Percentiles rank a stretch among this genome's conserved stretches.
Evolutionary conservation across 495 filamentous ascomycete species (phyloP).

Genomic region (Penicillium fimorum): DNA sequence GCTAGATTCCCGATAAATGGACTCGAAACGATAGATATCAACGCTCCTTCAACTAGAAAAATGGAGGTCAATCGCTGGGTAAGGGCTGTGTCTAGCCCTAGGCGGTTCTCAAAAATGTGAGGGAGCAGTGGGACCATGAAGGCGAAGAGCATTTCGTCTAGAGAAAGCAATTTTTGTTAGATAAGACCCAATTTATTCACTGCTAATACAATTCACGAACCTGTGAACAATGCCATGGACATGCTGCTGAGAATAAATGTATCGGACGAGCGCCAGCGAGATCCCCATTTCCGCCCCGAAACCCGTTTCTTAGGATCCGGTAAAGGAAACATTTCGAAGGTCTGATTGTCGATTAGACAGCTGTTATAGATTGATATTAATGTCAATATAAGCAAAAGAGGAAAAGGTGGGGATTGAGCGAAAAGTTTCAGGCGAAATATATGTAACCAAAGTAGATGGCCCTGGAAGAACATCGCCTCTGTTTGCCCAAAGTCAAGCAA

Average conservation of each 20-base stretch:
- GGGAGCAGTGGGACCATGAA: slow-evolving; percentile 33
- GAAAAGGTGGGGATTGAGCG: neutral
- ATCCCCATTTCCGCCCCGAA: neutral
- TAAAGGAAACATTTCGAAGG: neutral
- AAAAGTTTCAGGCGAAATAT: neutral
- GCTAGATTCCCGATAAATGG: slow-evolving; percentile 14
- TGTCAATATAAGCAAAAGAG: no score
- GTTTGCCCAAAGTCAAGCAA: neutral
- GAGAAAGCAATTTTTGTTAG: neutral
- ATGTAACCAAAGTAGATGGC: neutral
- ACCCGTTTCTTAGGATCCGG: neutral
- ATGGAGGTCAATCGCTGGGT: slow-evolving; percentile 23
- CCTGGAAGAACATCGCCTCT: neutral
- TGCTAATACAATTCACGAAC: neutral
- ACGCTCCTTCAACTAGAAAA: slow-evolving; percentile 21
- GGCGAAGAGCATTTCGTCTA: slow-evolving; percentile 5
- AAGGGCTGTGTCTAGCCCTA: slow-evolving; percentile 16
- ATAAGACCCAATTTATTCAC: neutral
- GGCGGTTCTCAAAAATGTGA: slow-evolving; percentile 23
- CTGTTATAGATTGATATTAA: neutral
- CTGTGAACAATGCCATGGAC: slow-evolving; percentile 2
- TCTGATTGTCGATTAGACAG: neutral
- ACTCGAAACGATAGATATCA: slow-evolving; percentile 20
- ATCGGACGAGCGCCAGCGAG: slow-evolving; percentile 7
- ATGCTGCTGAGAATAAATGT: slow-evolving; percentile 4